Conservation (phyloP, 768 basidiomycete genomes). For the Lanmaoa pseudosensibilis region DNA sequence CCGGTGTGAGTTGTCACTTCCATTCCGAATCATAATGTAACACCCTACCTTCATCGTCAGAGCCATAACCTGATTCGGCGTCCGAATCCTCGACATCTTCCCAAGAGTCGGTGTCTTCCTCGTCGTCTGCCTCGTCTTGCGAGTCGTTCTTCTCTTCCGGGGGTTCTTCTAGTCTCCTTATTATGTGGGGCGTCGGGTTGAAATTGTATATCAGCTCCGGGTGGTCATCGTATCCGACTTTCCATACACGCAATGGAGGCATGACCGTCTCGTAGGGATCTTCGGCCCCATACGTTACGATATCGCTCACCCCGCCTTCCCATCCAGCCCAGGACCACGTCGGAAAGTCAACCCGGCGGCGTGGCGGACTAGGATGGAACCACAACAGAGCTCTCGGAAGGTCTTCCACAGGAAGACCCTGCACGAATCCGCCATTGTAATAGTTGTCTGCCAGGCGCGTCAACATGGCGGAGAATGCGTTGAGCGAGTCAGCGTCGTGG, state of each 20-base stretch:
- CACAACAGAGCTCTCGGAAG: slow-evolving; percentile 13
- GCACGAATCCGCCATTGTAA: slow-evolving; percentile 13
- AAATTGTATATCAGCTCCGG: slow-evolving; percentile 10
- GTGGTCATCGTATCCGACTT: background rate
- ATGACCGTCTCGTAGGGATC: background rate
- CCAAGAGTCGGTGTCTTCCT: background rate
- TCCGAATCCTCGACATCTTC: background rate
- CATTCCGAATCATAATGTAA: background rate
- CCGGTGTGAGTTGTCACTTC: background rate
- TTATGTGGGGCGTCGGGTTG: background rate
- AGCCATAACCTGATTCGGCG: background rate
- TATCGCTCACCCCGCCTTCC: background rate
- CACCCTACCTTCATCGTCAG: background rate
- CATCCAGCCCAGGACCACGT: slow-evolving; percentile 18
- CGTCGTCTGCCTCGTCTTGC: background rate
- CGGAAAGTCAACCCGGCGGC: background rate
- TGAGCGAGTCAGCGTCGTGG: slow-evolving; percentile 11
- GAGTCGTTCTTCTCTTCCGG: background rate
- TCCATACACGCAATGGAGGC: slow-evolving; percentile 15
- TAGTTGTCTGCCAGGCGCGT: background rate
- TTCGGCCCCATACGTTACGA: background rate
- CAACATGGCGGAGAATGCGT: slow-evolving; percentile 18
- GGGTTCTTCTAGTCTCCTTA: background rate
- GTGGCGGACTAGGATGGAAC: slow-evolving; percentile 1
- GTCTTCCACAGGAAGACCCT: slow-evolving; percentile 13